These are phyloP conservation scores for Saturnispora besseyi DNA, from an alignment of 805 yeast species.

Conservation along the genomic window DNA sequence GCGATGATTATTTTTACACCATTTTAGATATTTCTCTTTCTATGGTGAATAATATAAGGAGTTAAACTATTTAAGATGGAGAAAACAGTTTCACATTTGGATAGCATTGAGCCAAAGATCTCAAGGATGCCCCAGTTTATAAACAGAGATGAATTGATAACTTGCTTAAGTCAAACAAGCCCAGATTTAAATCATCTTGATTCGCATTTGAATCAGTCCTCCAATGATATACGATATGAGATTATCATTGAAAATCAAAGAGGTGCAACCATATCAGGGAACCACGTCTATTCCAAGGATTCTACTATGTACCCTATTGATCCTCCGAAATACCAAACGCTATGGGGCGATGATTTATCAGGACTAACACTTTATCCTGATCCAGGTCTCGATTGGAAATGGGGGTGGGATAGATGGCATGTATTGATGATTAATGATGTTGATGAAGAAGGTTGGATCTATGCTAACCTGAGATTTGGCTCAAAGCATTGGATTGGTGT, in stretches of 20 bases:
- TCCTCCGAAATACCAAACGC: conserved; percentile 40
- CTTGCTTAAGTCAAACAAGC: not conserved
- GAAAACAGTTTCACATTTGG: not conserved
- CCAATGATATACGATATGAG: conserved; percentile 25
- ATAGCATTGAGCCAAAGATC: not conserved
- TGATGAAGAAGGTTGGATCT: conserved; percentile 53
- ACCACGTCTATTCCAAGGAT: conserved; percentile 38
- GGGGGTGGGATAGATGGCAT: conserved; percentile 51
- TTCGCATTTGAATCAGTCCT: not conserved
- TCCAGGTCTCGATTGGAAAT: conserved; percentile 43
- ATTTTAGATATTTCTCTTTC: too few species aligned
- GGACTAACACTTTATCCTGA: conserved; percentile 31
- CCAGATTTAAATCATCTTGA: not conserved
- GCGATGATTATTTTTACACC: too few species aligned
- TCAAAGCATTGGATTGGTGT: conserved; percentile 43
- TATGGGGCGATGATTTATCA: conserved; percentile 32
- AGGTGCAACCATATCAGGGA: conserved; percentile 44
- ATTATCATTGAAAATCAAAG: conserved; percentile 46
- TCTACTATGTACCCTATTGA: conserved; percentile 41
- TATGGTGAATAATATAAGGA: not conserved
- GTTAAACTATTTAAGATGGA: not conserved
- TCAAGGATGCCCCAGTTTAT: conserved; percentile 5
- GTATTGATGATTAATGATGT: conserved; percentile 45
- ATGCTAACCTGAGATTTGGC: conserved; percentile 34
- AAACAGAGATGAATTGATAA: not conserved